phyloP scores from a whole-genome alignment of 768 basidiomycete genomes.

The Multifurca ochricompacta region DNA sequence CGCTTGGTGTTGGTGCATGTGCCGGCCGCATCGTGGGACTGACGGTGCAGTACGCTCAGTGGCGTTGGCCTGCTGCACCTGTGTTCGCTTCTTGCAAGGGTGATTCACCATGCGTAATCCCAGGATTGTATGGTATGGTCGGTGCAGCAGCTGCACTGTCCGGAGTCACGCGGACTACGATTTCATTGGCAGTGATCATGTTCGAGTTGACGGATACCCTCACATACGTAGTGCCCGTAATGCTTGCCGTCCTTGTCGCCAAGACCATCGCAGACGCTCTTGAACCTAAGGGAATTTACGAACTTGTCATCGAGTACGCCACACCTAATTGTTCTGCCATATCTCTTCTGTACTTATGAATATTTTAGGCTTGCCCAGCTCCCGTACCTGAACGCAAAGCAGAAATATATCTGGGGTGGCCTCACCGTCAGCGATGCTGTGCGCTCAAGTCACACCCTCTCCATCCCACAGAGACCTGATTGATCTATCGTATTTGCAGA shows the following conservation, averaged over 20 bases:
- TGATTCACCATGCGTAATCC: slow-evolving; percentile 69
- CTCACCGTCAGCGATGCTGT: slow-evolving; percentile 75
- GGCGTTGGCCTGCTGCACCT: slow-evolving; percentile 45
- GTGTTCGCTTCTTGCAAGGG: slow-evolving; percentile 63
- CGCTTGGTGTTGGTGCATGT: slow-evolving; percentile 90
- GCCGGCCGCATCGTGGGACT: slow-evolving; percentile 86
- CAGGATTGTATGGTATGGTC: slow-evolving; percentile 92
- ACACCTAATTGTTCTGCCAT: not conserved
- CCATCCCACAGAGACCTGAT: not conserved
- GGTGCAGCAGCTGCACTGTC: slow-evolving; percentile 92
- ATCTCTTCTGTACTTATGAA: not conserved
- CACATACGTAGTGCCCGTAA: slow-evolving; percentile 86
- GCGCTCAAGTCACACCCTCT: slow-evolving; percentile 26
- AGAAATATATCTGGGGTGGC: slow-evolving; percentile 81
- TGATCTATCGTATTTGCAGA: slow-evolving; percentile 35
- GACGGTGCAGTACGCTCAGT: slow-evolving; percentile 66
- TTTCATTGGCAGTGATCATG: slow-evolving; percentile 93
- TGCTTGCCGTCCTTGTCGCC: slow-evolving; percentile 81
- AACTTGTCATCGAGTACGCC: slow-evolving; percentile 80
- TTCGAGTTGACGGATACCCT: slow-evolving; percentile 92
- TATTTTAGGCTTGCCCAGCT: slow-evolving; percentile 62
- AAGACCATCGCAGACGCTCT: slow-evolving; percentile 86
- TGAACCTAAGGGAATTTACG: slow-evolving; percentile 94
- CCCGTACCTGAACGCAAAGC: slow-evolving; percentile 88
- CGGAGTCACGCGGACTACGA: slow-evolving; percentile 91